Conservation (phyloP, 2,329 filamentous ascomycete species). For the Beauveria scarabaeidicola region DNA sequence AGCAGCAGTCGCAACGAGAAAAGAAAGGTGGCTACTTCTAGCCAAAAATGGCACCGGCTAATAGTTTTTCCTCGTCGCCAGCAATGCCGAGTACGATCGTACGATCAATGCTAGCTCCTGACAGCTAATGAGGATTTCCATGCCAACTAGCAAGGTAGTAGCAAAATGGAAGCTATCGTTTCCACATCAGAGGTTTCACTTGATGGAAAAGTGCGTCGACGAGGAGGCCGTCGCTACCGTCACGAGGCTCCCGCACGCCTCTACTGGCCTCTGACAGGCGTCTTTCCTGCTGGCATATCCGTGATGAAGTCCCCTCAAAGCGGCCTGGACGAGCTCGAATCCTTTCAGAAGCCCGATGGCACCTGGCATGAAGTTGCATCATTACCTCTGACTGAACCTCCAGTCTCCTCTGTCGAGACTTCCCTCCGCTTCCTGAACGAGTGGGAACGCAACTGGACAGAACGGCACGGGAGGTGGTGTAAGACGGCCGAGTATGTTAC, state of each 20-base stretch:
- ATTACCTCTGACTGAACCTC: slow-evolving; percentile 19
- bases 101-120: too few species aligned
- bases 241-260: not conserved
- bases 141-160: too few species aligned
- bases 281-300: not conserved
- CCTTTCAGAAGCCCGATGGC: slow-evolving; percentile 5
- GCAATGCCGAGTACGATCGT: too few species aligned
- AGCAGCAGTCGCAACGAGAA: too few species aligned
- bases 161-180: too few species aligned
- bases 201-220: too few species aligned
- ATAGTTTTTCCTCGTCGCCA: too few species aligned
- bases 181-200: too few species aligned
- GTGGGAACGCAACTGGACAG: slow-evolving; percentile 18
- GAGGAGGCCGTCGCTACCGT: too few species aligned
- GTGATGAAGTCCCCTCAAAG: not conserved
- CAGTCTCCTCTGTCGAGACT: slow-evolving; percentile 19
- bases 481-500: slow-evolving; percentile 14
- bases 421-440: slow-evolving; percentile 15
- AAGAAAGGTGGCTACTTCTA: too few species aligned
- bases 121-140: too few species aligned
- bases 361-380: slow-evolving; percentile 21
- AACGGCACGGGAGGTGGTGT: slow-evolving; percentile 15
- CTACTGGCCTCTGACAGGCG: not conserved
- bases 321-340: not conserved
- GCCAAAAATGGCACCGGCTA: too few species aligned